Base-by-base conservation (phyloP, 352 stramenopile genomes). In the Globisporangium spinosum region DNA sequence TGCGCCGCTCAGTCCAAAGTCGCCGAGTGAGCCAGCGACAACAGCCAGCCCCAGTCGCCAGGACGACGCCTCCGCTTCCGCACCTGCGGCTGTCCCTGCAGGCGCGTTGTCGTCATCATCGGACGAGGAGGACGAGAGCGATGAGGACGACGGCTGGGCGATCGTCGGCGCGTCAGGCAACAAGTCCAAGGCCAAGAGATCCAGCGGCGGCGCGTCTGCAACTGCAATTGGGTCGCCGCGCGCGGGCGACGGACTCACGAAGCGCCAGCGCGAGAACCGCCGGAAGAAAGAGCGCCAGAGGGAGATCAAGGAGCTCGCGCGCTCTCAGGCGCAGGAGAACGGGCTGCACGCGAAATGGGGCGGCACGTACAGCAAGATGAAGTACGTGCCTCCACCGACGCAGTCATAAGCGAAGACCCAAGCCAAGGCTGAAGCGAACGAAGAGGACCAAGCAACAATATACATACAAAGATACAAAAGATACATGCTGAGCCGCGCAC, bases 221-320 rank as follows among this genome's bases (percentile, higher is more conserved):
- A 51, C 54, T 32, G 58, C 61, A 7, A 63, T 62, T 17, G 73
- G 77, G 17, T 47, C 54, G 0, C 65, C 80, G 25, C 70, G 79
- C 59, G 15, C 17, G 6, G 65, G 53, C 9, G 84, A 83, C 27
- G 85, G 82, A 4, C 71, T 93, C 20, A 95, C 84, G 13, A 94
- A 94, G 72, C 79, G 83, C 38, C 86, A 94, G 73, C 85, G 87
- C 1, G 84, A 95, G 69, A 90, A 74, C 61, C 84, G 83, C 34
- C 87, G 87, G 58, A 90, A 91, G 70, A 90, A 89, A 55, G 85
- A 95, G 65, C 82, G 84, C 22, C 78, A 91, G 65, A 82, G 82
- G 15, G 83, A 93, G 74, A 77, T 90, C 38, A 92, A 91, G 69
- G 87, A 93, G 34, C 34, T 89, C 58, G 71, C 85, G 59, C 83